phyloP scores from a whole-genome alignment of 768 basidiomycete species.

The Pleurotus giganteus region DNA sequence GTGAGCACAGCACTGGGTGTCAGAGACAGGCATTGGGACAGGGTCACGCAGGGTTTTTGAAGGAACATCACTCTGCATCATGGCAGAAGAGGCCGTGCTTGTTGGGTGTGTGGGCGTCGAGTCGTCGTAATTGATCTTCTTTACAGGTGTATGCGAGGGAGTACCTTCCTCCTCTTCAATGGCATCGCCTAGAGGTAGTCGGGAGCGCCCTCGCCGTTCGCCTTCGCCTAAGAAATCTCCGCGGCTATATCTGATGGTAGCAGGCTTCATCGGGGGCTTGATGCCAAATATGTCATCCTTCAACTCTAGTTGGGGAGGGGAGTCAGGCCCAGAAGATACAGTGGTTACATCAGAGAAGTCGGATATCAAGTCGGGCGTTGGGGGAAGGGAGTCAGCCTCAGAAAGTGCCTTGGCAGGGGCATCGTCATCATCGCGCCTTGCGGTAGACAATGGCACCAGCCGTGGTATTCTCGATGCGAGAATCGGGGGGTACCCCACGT shows the following conservation, averaged over 20 bases:
- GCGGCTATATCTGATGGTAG: conserved; percentile 14
- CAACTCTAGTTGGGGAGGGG: conserved; percentile 38
- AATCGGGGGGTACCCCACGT: neutral
- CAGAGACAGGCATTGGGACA: conserved; percentile 34
- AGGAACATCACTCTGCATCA: neutral
- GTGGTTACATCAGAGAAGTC: conserved; percentile 61
- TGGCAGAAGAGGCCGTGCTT: neutral
- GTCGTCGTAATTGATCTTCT: neutral
- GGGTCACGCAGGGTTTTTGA: conserved; percentile 11
- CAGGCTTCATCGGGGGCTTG: conserved; percentile 11
- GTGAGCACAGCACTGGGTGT: conserved; percentile 45
- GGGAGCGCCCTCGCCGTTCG: conserved; percentile 27
- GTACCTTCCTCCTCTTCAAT: conserved; percentile 21
- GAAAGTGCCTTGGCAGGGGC: neutral
- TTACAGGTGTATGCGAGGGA: conserved; percentile 30
- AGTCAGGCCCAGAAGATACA: conserved; percentile 50
- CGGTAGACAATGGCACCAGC: conserved; percentile 10
- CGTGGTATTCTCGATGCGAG: conserved; percentile 3
- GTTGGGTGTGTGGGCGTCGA: neutral
- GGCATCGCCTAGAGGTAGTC: conserved; percentile 22
- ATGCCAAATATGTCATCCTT: conserved; percentile 20
- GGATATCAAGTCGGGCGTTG: conserved; percentile 58
- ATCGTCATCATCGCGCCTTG: neutral
- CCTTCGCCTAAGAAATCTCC: conserved; percentile 24
- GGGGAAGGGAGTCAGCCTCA: conserved; percentile 25